Evolutionary conservation across 352 stramenopile genomes (phyloP), one percentile per base, ranked within the genome.

Genomic region (Phytophthora cactorum): DNA sequence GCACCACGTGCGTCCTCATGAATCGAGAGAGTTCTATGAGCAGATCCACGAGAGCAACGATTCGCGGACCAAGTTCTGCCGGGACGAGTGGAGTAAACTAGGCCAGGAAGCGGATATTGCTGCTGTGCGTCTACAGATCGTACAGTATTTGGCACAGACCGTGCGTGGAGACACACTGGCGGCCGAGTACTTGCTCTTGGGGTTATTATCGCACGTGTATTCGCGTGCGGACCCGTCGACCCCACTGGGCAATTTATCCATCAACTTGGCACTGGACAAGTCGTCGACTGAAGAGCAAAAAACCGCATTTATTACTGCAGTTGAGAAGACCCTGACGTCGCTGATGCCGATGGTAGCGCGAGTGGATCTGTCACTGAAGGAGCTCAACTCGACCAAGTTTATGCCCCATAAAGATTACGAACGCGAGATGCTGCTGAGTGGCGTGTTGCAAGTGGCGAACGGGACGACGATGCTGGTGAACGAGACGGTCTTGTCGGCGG

Each of bases 321-420:
- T 93, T 3, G 25, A 78, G 5, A 43, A 59, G n/a, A 69, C 66
- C 11, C 29, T 95, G 12, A 51, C 34, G 17, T 58, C 54, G 11
- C 29, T 95, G 29, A 86, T 95, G 29, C 88, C 88, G 0, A 84
- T 91, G 68, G 62, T 83, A 4, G 51, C 71, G 8, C 50, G 58
- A 0, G 57, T 95, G 9, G 77, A 92, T 59, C 59, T 95, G 49
- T 84, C 82, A 15, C 66, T 95, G n/a, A 52, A 83, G 41, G 72
- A 68, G 12, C 69, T 95, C 7, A 92, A 92, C 46, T 71, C 70
- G 27, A 76, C 71, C 22, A 79, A 77, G 62, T 92, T 90, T 52
- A 77, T 84, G 52, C 88, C 88, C 1, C 66, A 85, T 65, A 95
- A 95, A 67, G 80, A 95, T 51, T 95, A 95, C 52, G 78, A 90